phyloP scores from a whole-genome alignment of 768 basidiomycete species.

The Pleurotus citrinopileatus region DNA sequence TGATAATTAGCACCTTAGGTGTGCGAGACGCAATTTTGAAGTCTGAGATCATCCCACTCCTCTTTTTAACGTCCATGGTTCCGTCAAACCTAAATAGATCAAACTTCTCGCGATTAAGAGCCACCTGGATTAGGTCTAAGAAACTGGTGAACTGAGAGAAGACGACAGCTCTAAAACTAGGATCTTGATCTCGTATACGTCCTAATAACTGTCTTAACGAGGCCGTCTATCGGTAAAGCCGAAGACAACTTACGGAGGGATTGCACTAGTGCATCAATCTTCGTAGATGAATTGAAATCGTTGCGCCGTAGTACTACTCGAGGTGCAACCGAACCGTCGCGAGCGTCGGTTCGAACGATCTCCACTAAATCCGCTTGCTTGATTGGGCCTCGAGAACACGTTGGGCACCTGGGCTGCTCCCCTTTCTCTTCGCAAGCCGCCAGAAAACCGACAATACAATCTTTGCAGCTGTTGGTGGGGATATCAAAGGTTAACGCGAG shows the following conservation, averaged over 20 bases:
- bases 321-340: conserved; percentile 15
- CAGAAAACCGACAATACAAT: conserved; percentile 80
- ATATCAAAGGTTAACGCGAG: too few species aligned
- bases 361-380: conserved; percentile 64
- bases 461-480: conserved; percentile 88
- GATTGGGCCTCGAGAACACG: conserved; percentile 69
- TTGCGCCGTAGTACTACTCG: conserved; percentile 66
- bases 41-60: conserved; percentile 68
- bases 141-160: conserved; percentile 92
- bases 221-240: not conserved
- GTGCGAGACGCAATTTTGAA: conserved; percentile 70
- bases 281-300: conserved; percentile 88
- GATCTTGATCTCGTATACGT: conserved; percentile 66
- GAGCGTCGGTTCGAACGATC: conserved; percentile 41
- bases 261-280: conserved; percentile 78
- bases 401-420: conserved; percentile 76
- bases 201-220: conserved; percentile 31
- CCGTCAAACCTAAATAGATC: conserved; percentile 86
- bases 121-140: conserved; percentile 74
- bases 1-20: conserved; percentile 75
- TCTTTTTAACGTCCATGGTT: conserved; percentile 83
- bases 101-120: conserved; percentile 66
- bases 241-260: conserved; percentile 53
- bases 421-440: conserved; percentile 65
- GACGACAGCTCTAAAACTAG: conserved; percentile 78